Base-by-base conservation (phyloP, 2,329 filamentous ascomycete species). In the Madurella fahalii region DNA sequence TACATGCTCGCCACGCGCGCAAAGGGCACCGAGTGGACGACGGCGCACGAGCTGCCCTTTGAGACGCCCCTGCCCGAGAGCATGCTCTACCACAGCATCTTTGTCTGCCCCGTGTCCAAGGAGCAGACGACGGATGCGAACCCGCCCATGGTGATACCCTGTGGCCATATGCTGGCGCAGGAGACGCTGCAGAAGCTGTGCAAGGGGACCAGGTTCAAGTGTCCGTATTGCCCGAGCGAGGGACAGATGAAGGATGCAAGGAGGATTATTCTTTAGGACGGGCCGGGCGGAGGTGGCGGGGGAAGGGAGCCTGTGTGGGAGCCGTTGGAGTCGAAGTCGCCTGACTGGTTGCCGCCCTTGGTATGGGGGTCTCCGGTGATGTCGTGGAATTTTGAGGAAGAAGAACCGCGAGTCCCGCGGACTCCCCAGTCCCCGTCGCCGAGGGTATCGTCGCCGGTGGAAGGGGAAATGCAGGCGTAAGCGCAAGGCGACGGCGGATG, bases 81-180 rank as follows among this genome's bases (percentile, higher is more conserved):
- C 61, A 83, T 83, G 80, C 76, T 85, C 47, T 99, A 95, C 75
- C 94, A 99, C 71, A 89, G 89, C 53, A 96, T 99, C 67, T 99
- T 99, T 68, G 94, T 99, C 41, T 99, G 94, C 67, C 94, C 94
- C 0, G 94, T 99, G 5, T 92, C 87, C 65, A 97, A 97, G 70
- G 94, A 96, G 68, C 94, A 99, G 71, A 91, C 89, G 0, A 99
- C 93, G 0, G 91, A 95, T 65, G 74, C 80, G 20, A 99, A 99
- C 69, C 94, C 94, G 11, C 91, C 94, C 2, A 95, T 97, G 88
- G 94, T 96, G 82, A 85, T 99, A 67, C 89, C 90, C 0, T 99
- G 94, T 67, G 93, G 94, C 5, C 94, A 99, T 73, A 93, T 96
- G 50, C 86, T 99, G 56, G 92, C 91, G 16, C 82, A 85, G 60